Percentiles rank a stretch among this genome's conserved stretches.
phyloP scores from a whole-genome alignment of 164 flowering plant genomes.

The Vitis rotundifolia region DNA sequence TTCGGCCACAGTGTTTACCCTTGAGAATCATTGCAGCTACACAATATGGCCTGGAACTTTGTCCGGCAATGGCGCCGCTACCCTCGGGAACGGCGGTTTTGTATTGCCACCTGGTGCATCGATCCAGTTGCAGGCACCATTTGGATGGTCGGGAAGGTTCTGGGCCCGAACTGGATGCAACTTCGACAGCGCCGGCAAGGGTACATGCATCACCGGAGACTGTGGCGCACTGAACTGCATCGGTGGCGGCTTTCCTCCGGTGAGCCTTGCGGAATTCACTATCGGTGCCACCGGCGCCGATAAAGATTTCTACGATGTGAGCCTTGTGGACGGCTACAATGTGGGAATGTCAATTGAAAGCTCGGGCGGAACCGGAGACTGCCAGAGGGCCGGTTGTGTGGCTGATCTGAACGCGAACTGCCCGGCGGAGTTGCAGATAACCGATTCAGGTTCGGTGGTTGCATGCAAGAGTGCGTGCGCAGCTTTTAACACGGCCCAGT shows the following conservation, averaged over 20 bases:
- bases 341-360: slow-evolving; percentile 62
- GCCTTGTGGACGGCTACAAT: slow-evolving; percentile 94
- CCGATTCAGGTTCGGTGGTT: slow-evolving; percentile 46
- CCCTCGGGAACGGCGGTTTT: slow-evolving; percentile 65
- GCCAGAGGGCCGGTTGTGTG: slow-evolving; percentile 81
- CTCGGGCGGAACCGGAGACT: slow-evolving; percentile 67
- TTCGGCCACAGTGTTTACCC: slow-evolving; percentile 57
- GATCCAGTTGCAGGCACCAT: slow-evolving; percentile 50
- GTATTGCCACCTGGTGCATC: slow-evolving; percentile 50
- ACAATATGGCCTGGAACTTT: slow-evolving; percentile 87
- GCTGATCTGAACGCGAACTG: slow-evolving; percentile 69
- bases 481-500: slow-evolving; percentile 73
- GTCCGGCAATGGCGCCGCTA: slow-evolving; percentile 55
- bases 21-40: slow-evolving; percentile 62
- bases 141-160: slow-evolving; percentile 89
- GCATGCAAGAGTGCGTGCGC: slow-evolving; percentile 95
- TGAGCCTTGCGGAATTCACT: slow-evolving; percentile 79
- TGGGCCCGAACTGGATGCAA: slow-evolving; percentile 92
- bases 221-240: slow-evolving; percentile 63
- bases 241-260: slow-evolving; percentile 75
- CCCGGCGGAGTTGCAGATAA: slow-evolving; percentile 67
- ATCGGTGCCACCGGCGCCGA: slow-evolving; percentile 28
- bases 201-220: slow-evolving; percentile 80
- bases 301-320: slow-evolving; percentile 92
- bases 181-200: slow-evolving; percentile 64